phyloP scores from a whole-genome alignment of 345 rosid species.

The Anacardium occidentale region DNA sequence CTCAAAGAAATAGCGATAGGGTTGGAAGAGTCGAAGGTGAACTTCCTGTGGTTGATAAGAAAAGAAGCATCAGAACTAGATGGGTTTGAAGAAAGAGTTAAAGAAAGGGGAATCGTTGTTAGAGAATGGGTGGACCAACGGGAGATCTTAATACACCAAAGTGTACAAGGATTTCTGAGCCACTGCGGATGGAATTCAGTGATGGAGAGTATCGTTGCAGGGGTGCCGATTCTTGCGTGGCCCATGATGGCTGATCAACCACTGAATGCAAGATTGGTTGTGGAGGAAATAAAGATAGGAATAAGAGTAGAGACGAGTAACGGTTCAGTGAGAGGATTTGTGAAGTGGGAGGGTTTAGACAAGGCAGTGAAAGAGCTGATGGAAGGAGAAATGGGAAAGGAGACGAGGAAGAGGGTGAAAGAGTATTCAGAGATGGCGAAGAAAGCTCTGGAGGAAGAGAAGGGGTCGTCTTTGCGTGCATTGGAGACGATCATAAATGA shows the following conservation, averaged over 20 bases:
- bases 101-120: conserved; percentile 53
- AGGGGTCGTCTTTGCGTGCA: conserved; percentile 65
- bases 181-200: conserved; percentile 93
- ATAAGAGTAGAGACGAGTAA: conserved; percentile 51
- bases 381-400: conserved; percentile 59
- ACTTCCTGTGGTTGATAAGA: conserved; percentile 65
- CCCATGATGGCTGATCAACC: conserved; percentile 82
- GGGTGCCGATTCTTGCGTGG: conserved; percentile 79
- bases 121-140: conserved; percentile 72
- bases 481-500: conserved; percentile 42
- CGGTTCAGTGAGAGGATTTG: conserved; percentile 46
- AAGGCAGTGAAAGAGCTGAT: conserved; percentile 55
- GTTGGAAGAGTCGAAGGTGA: conserved; percentile 52
- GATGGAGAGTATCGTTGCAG: conserved; percentile 63
- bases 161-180: conserved; percentile 63
- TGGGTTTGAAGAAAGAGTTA: conserved; percentile 47
- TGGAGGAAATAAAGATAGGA: conserved; percentile 61
- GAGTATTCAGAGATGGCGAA: conserved; percentile 45
- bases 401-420: conserved; percentile 41
- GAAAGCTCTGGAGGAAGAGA: conserved; percentile 43
- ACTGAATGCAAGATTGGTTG: conserved; percentile 56
- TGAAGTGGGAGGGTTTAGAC: conserved; percentile 43
- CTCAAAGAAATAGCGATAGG: conserved; percentile 54
- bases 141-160: conserved; percentile 51
- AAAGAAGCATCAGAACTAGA: conserved; percentile 36